A percentile compares a stretch with the other conserved stretches of the same genome.
These are phyloP conservation scores for Cercospora sp. DNA, from an alignment of 2,329 filamentous ascomycete species.

Conservation along the genomic window DNA sequence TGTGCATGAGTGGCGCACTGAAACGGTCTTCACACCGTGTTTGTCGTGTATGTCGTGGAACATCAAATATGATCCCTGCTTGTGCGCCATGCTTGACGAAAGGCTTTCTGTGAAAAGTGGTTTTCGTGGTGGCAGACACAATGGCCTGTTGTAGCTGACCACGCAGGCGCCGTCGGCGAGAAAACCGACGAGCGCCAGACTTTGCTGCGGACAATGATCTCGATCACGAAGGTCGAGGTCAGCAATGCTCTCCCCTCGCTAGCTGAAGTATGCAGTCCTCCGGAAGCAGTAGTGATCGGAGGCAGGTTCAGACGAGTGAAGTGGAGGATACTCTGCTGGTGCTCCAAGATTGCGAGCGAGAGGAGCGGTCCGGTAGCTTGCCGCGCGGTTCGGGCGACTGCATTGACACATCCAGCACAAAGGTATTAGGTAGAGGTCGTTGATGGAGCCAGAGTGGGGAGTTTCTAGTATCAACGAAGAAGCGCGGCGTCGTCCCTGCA, in stretches of 20 bases:
- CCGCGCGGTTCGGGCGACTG: background rate
- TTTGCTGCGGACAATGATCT: background rate
- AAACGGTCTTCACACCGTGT: slow-evolving; percentile 1
- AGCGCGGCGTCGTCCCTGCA: background rate
- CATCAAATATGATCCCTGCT: background rate
- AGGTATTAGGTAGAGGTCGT: background rate
- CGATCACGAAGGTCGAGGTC: background rate
- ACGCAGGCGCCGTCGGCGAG: slow-evolving; percentile 17
- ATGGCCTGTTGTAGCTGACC: background rate
- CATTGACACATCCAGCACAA: slow-evolving; percentile 23
- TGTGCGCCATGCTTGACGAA: background rate
- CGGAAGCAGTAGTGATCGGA: background rate
- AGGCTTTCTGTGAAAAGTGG: background rate
- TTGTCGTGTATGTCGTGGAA: slow-evolving; percentile 1
- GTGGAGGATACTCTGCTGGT: background rate
- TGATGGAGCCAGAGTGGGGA: background rate
- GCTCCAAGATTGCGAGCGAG: background rate
- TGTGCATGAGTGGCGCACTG: background rate
- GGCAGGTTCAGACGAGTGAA: slow-evolving; percentile 4
- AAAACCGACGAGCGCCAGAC: background rate
- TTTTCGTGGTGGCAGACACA: slow-evolving; percentile 12
- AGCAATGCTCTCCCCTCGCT: background rate
- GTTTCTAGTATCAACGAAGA: background rate
- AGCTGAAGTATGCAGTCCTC: background rate
- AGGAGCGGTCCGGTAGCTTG: slow-evolving; percentile 1